phyloP scores from a whole-genome alignment of 257 asterid genomes.

The Paulownia fortunei region DNA sequence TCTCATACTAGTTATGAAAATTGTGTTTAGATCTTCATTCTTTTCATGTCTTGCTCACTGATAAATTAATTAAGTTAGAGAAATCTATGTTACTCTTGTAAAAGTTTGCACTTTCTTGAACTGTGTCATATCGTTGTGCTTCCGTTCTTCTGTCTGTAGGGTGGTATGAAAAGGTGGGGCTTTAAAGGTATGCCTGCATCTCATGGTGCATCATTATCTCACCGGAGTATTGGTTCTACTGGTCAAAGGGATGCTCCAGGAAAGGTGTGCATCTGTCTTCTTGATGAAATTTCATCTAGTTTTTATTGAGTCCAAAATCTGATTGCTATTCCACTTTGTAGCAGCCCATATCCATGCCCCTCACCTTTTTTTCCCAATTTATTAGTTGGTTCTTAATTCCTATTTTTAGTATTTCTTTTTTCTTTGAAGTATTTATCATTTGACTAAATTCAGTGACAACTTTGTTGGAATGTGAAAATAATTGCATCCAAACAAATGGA shows the following conservation, averaged over 20 bases:
- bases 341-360: slow-evolving; percentile 15
- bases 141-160: slow-evolving; percentile 50
- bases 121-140: not conserved
- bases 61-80: not conserved
- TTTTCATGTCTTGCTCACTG: not conserved
- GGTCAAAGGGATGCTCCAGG: slow-evolving; percentile 98
- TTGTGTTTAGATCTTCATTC: not conserved
- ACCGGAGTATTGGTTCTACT: slow-evolving; percentile 84
- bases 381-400: not conserved
- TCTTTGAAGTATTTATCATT: not conserved
- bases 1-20: not conserved
- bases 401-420: slow-evolving; percentile 15
- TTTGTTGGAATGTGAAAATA: not conserved
- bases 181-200: slow-evolving; percentile 84
- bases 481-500: not conserved
- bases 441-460: not conserved
- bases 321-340: not conserved
- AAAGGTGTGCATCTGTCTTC: slow-evolving; percentile 60
- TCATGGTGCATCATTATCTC: slow-evolving; percentile 88
- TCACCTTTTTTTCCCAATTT: not conserved
- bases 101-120: not conserved
- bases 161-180: slow-evolving; percentile 87
- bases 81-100: slow-evolving; percentile 20
- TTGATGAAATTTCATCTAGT: slow-evolving; percentile 2
- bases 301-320: not conserved